phyloP scores from a whole-genome alignment of 163 green algal species.

The Scenedesmus sp. region DNA sequence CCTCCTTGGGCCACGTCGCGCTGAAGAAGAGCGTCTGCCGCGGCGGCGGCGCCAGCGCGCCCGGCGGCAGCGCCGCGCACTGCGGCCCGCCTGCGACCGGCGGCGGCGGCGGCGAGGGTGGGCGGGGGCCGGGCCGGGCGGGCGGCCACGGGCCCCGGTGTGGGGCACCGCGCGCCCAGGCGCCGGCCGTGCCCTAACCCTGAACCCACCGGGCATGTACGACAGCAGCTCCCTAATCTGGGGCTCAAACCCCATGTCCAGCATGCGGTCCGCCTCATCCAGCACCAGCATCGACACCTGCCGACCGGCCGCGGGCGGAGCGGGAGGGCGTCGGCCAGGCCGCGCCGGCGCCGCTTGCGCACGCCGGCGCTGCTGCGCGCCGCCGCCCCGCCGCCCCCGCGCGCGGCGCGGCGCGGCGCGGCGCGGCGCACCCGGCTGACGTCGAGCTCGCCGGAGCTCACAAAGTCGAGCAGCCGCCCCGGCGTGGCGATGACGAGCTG shows the following conservation, averaged over 20 bases:
- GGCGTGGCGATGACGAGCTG: conserved; percentile 71
- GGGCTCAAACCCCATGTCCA: conserved; percentile 96
- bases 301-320: neutral
- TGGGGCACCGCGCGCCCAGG: neutral
- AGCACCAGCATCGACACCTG: conserved; percentile 42
- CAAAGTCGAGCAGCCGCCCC: conserved; percentile 71
- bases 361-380: neutral
- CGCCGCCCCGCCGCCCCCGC: no score
- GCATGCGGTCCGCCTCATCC: conserved; percentile 92
- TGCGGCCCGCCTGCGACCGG: neutral
- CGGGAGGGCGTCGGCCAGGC: neutral
- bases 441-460: conserved; percentile 37
- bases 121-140: neutral
- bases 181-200: neutral
- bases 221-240: conserved; percentile 39
- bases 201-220: conserved; percentile 32
- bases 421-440: conserved; percentile 19
- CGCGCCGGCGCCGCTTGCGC: no score
- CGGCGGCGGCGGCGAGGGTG: neutral
- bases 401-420: neutral
- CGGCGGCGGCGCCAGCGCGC: neutral
- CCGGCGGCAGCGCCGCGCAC: neutral
- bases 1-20: conserved; percentile 96
- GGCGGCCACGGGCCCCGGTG: neutral
- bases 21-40: conserved; percentile 94